phyloP scores from a whole-genome alignment of 202 grass and related monocot species.

The Saccharum hybrid region DNA sequence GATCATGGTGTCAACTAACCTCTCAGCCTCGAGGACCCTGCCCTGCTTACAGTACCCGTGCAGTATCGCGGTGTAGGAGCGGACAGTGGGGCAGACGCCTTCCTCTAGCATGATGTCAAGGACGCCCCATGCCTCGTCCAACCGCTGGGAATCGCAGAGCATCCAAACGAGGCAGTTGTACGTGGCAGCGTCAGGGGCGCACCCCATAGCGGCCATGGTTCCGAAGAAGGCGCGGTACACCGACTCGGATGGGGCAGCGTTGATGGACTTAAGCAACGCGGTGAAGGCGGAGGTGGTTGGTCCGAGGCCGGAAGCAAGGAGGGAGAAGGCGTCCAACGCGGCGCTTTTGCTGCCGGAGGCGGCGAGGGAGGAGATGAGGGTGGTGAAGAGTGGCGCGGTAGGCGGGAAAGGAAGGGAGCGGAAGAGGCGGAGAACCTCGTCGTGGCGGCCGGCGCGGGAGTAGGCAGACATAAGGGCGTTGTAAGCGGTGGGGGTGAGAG shows the following conservation, averaged over 20 bases:
- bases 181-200: conserved; percentile 53
- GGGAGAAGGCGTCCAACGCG: conserved; percentile 47
- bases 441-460: conserved; percentile 51
- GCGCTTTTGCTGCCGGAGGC: conserved; percentile 38
- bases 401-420: conserved; percentile 48
- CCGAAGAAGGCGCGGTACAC: conserved; percentile 20
- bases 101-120: conserved; percentile 65
- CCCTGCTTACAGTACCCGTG: conserved; percentile 59
- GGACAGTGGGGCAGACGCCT: conserved; percentile 39
- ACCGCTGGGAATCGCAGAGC: conserved; percentile 51
- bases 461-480: conserved; percentile 72
- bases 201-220: conserved; percentile 33
- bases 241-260: conserved; percentile 9
- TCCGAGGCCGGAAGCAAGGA: conserved; percentile 45
- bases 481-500: conserved; percentile 47
- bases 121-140: conserved; percentile 64
- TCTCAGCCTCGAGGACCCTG: conserved; percentile 59
- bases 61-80: conserved; percentile 65
- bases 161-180: conserved; percentile 60
- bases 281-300: conserved; percentile 58
- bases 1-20: conserved; percentile 55
- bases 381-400: conserved; percentile 49
- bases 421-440: conserved; percentile 67
- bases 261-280: conserved; percentile 49
- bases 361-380: conserved; percentile 65